Evolutionary conservation across 495 filamentous ascomycete species (phyloP).

Genomic region (Tuber umbilicatum): DNA sequence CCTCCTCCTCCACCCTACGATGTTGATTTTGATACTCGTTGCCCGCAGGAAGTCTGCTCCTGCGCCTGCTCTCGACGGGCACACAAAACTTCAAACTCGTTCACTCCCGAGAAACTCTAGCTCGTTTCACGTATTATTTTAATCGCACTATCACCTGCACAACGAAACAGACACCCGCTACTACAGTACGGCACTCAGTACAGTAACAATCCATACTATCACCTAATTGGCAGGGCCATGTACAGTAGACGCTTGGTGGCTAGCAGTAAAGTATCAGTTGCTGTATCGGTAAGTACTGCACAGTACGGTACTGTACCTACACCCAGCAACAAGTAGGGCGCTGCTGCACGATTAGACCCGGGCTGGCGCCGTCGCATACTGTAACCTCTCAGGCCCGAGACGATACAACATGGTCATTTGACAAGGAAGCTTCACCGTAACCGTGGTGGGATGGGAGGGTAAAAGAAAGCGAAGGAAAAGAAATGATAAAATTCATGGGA

Average conservation of each 20-base stretch:
- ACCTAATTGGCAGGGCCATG: conserved; percentile 23
- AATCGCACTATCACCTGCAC: neutral
- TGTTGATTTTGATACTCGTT: neutral
- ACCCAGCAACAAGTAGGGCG: neutral
- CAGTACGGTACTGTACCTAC: neutral
- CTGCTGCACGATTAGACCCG: conserved; percentile 25
- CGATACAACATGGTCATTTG: conserved; percentile 10
- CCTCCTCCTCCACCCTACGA: neutral
- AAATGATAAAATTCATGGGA: neutral
- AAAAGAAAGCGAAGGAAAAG: conserved; percentile 5
- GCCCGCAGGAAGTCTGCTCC: neutral
- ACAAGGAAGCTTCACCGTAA: conserved; percentile 17
- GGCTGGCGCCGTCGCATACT: conserved; percentile 26
- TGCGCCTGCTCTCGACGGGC: neutral
- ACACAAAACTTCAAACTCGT: neutral
- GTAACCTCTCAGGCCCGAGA: neutral
- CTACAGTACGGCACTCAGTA: too few relatives aligned
- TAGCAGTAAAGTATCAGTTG: neutral
- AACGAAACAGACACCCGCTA: conserved; percentile 16
- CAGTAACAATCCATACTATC: neutral
- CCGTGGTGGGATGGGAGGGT: neutral
- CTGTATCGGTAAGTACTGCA: neutral
- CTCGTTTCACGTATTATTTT: neutral
- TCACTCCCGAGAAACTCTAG: neutral
- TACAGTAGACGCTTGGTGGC: conserved; percentile 22